A percentile compares a stretch with the other conserved stretches of the same genome.
These are phyloP conservation scores for Phialemonium atrogriseum DNA, from an alignment of 2,329 filamentous ascomycete species.

Conservation along the genomic window DNA sequence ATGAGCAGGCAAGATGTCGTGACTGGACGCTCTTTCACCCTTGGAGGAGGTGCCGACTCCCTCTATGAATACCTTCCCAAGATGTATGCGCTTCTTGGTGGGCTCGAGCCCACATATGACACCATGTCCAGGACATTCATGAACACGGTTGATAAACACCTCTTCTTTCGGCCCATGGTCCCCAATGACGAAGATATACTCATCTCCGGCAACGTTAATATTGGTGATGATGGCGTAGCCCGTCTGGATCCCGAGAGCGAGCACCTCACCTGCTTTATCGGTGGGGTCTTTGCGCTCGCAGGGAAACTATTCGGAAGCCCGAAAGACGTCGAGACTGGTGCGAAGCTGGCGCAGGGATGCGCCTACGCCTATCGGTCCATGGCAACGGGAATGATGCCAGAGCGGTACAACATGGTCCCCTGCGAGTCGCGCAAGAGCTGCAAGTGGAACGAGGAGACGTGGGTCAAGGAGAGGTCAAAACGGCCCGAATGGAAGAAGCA, in stretches of 20 bases:
- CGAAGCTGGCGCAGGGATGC: conserved; percentile 50
- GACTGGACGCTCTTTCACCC: conserved; percentile 20
- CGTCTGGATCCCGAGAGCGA: conserved; percentile 24
- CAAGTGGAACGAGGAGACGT: conserved; percentile 39
- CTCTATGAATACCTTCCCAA: conserved; percentile 45
- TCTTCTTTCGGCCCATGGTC: conserved; percentile 58
- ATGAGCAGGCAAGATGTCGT: conserved; percentile 37
- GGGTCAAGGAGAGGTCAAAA: conserved; percentile 22
- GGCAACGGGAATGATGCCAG: conserved; percentile 46
- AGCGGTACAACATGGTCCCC: conserved; percentile 28
- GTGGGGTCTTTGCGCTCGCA: conserved; percentile 61
- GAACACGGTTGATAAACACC: conserved; percentile 45
- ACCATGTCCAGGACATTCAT: conserved; percentile 53
- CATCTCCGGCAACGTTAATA: conserved; percentile 38
- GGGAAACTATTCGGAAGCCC: conserved; percentile 48
- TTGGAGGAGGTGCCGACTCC: conserved; percentile 27
- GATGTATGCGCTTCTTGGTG: conserved; percentile 46
- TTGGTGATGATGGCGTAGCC: conserved; percentile 14
- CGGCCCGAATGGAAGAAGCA: conserved; percentile 27
- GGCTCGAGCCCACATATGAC: conserved; percentile 44
- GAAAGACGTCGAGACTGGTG: conserved; percentile 45
- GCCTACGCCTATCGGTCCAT: conserved; percentile 51
- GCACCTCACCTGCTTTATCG: conserved; percentile 62
- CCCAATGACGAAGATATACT: conserved; percentile 48
- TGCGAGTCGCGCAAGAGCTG: conserved; percentile 32